Evolutionary conservation across 2,329 filamentous ascomycete genomes (phyloP), one percentile per base, ranked within the genome.

Genomic region (Beauveria rudraprayagi): DNA sequence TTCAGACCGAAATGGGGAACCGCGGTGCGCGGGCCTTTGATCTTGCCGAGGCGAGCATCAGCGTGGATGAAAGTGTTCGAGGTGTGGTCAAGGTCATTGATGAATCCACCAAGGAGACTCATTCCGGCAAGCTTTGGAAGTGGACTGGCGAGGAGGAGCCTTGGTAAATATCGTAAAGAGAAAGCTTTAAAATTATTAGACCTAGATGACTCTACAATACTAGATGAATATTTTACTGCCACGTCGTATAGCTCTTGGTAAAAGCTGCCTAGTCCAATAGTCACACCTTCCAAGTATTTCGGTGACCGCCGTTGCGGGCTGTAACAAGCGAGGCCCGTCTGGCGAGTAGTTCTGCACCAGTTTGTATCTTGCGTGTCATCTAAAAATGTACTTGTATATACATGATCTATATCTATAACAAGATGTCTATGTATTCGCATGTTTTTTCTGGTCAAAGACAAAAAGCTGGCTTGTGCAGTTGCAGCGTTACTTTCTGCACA

Each of bases 1-100:
- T 77, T 0, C 71, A 76, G 62, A 79, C 77, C 0, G 74, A 73
- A 5, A 75, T 77, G 68, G 77, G 77, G 0, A 73, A 75, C 61
- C 60, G 53, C 0, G 73, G 69, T 40, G 75, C 76, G 0, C 63
- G 68, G 52, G 54, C 46, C 0, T 53, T 70, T 10, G 74, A 74
- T 0, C 52, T 75, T 3, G 60, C 67, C 1, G 62, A 70, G 46
- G 75, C 76, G 0, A 70, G 73, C 3, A 64, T 73, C 46, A 68
- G 65, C 7, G 30, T 78, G 8, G 70, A 77, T 6, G 53, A 55
- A n/a, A 55, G 53, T 6, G 53, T 55, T 2, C 40, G 22, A n/a
- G 53, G 53, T 14, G 53, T 55, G 3, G 53, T 55, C 53, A 55
- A 55, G 40, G 53, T 55, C 24, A 55, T 55, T 55, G 53, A 55